Base-by-base conservation (phyloP, 371 early-diverging fungal genomes). In the Apophysomyces sp. region DNA sequence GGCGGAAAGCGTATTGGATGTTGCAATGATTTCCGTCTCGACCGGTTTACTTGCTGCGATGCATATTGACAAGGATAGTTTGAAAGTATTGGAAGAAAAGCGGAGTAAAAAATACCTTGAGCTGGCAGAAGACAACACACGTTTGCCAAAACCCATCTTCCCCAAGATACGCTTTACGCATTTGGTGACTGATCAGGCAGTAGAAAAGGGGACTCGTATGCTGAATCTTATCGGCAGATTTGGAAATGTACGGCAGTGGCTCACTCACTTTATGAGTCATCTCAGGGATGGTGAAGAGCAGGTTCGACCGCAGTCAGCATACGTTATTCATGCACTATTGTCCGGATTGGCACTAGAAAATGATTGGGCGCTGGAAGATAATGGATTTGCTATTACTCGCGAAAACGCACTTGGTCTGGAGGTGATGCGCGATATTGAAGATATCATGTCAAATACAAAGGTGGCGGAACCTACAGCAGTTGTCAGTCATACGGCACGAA, bases 191-290 rank as follows among this genome's bases (percentile, higher is more conserved):
- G 80, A 81, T 30, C 54, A 61, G 24, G 68, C 79, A 1, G 60
- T 55, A 3, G 60, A 29, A 4, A 68, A 72, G 21, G 27, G 77
- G 11, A 57, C 63, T 3, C 67, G 69, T 5, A 60, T 86, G 63
- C 60, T 82, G n/a, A 77, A 85, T 28, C 66, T 76, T 0, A 66
- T 85, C 39, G 88, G 82, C 12, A 60, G 62, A n/a, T 69, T 69
- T 41, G 76, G 81, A 9, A 72, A 83, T 61, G n/a, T 78, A 15
- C 55, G 55, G 6, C 61, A 44, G 9, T 77, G 86, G 71, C 57
- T 77, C 8, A 72, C 78, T 31, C 77, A 78, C 64, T 84, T 82
- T 52, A 72, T 80, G 62, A 53, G 56, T 1, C 77, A 78, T 39
- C n/a, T 85, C 6, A 58, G 63, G 2, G 53, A 41, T 16, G 27